phyloP scores from a whole-genome alignment of 371 early-diverging fungal genomes.

The Thermomucor indicae-seudaticae region DNA sequence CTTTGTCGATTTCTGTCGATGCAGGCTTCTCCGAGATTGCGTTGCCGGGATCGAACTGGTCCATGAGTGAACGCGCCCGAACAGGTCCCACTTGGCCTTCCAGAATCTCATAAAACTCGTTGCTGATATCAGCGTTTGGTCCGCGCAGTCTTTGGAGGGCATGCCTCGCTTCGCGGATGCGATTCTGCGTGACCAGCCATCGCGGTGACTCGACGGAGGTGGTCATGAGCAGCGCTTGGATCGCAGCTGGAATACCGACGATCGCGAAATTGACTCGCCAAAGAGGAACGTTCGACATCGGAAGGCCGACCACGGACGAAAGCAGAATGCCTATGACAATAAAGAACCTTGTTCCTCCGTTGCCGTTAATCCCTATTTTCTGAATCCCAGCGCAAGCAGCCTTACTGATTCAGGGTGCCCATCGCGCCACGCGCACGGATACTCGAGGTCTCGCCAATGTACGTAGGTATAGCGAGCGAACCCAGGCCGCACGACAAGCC shows the following conservation, averaged over 20 bases:
- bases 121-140: constrained; percentile 33
- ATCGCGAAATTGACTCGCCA: constrained; percentile 66
- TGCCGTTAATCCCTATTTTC: neutral
- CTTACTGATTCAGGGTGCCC: constrained; percentile 62
- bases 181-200: constrained; percentile 56
- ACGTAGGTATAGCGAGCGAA: constrained; percentile 71
- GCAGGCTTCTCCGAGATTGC: constrained; percentile 31
- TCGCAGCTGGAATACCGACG: constrained; percentile 60
- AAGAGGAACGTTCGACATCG: constrained; percentile 53
- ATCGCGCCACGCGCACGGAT: constrained; percentile 60
- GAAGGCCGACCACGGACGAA: constrained; percentile 56
- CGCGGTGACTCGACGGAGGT: constrained; percentile 75
- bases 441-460: constrained; percentile 75
- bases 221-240: constrained; percentile 64
- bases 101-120: constrained; percentile 58
- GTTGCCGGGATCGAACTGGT: too few relatives aligned
- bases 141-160: constrained; percentile 50
- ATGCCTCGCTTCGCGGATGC: constrained; percentile 47
- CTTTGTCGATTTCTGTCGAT: neutral
- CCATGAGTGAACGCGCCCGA: too few relatives aligned
- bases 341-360: constrained; percentile 31
- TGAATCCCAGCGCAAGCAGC: neutral
- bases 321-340: constrained; percentile 73
- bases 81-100: constrained; percentile 31
- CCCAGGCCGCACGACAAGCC: constrained; percentile 65